Percentiles rank a stretch among this genome's conserved stretches.
These are phyloP conservation scores for Neofusicoccum laricinum DNA, from an alignment of 2,329 filamentous ascomycete genomes.

Conservation along the genomic window DNA sequence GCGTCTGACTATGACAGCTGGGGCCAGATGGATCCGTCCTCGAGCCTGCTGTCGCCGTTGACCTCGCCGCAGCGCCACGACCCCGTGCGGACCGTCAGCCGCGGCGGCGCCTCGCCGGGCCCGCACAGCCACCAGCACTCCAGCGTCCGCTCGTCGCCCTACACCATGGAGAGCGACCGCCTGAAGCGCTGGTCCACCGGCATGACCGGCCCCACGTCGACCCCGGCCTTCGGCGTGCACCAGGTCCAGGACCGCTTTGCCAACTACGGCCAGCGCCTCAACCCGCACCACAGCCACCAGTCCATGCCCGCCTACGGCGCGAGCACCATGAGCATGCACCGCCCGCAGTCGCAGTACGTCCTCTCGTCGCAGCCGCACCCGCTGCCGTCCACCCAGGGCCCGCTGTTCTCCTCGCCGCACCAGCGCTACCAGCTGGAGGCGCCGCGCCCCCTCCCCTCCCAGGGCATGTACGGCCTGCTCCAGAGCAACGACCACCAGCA, in stretches of 20 bases:
- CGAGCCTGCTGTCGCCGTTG: slow-evolving; percentile 69
- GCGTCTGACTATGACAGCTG: slow-evolving; percentile 58
- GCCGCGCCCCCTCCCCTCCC: slow-evolving; percentile 60
- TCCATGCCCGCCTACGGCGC: slow-evolving; percentile 38
- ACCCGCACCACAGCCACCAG: slow-evolving; percentile 44
- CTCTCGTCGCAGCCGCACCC: slow-evolving; percentile 36
- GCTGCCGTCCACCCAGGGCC: slow-evolving; percentile 36
- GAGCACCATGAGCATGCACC: slow-evolving; percentile 30
- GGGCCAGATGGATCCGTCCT: slow-evolving; percentile 65
- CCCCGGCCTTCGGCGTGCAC: slow-evolving; percentile 55
- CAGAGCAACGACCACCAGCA: slow-evolving; percentile 73
- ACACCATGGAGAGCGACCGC: slow-evolving; percentile 62
- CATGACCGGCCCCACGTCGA: slow-evolving; percentile 52
- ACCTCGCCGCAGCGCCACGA: slow-evolving; percentile 66
- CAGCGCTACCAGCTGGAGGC: slow-evolving; percentile 54
- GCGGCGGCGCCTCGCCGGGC: slow-evolving; percentile 69
- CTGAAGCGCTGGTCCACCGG: slow-evolving; percentile 78
- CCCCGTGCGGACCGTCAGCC: slow-evolving; percentile 51
- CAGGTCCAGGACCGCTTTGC: slow-evolving; percentile 60
- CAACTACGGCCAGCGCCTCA: slow-evolving; percentile 57
- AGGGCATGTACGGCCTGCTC: slow-evolving; percentile 70
- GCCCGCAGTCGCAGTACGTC: slow-evolving; percentile 33
- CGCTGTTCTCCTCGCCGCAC: slow-evolving; percentile 50
- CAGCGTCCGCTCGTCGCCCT: slow-evolving; percentile 66
- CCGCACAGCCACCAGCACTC: slow-evolving; percentile 51